These are phyloP conservation scores for Aspergillus hortae DNA, from an alignment of 2,329 filamentous ascomycete genomes.

Conservation along the genomic window DNA sequence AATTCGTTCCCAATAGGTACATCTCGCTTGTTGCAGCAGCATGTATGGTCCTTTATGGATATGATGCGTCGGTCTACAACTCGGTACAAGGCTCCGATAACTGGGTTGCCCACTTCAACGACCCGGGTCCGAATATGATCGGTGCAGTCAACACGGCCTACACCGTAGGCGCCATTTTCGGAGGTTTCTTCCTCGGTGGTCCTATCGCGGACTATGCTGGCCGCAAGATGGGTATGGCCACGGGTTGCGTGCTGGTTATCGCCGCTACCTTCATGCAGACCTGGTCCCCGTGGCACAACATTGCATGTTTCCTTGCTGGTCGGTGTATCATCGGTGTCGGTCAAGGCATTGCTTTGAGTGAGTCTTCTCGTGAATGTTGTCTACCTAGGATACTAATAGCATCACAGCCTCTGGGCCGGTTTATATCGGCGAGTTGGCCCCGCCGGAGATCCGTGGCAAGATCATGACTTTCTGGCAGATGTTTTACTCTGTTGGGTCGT, in stretches of 20 bases:
- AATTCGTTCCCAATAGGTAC: constrained; percentile 45
- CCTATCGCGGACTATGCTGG: constrained; percentile 61
- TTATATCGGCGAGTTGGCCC: constrained; percentile 67
- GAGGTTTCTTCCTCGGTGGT: constrained; percentile 66
- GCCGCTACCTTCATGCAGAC: constrained; percentile 67
- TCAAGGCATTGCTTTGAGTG: constrained; percentile 64
- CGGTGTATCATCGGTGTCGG: constrained; percentile 67
- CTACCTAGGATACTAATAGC: too few species aligned
- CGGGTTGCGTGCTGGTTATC: constrained; percentile 63
- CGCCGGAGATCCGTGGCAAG: constrained; percentile 60
- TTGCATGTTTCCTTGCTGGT: constrained; percentile 66
- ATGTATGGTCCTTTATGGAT: constrained; percentile 73
- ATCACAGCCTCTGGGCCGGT: constrained; percentile 58
- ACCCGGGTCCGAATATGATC: constrained; percentile 41
- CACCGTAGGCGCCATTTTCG: constrained; percentile 66
- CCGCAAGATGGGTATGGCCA: constrained; percentile 62
- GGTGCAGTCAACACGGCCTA: constrained; percentile 65
- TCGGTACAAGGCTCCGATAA: constrained; percentile 65
- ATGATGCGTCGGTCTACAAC: constrained; percentile 72
- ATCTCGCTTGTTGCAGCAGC: constrained; percentile 67
- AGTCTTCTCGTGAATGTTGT: constrained; percentile 9
- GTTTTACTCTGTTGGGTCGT: constrained; percentile 63
- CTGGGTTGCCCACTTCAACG: constrained; percentile 63
- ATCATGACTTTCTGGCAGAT: constrained; percentile 70
- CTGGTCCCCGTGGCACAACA: constrained; percentile 58